Conservation (phyloP, 2,329 filamentous ascomycete genomes). For the Calonectria pseudoturangicola region DNA sequence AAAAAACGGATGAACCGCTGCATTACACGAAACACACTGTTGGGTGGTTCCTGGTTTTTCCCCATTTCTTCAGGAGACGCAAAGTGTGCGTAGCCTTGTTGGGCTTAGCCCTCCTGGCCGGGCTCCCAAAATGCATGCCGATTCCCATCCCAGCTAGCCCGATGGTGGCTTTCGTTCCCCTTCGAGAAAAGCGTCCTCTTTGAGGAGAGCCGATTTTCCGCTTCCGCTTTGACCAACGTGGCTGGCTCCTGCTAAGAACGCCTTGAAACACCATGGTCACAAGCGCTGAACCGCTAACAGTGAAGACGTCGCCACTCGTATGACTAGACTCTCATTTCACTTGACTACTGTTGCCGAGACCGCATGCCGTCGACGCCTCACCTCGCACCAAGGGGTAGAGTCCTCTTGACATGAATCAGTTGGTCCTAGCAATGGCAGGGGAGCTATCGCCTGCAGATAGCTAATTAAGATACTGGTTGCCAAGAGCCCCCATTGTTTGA, state of each 20-base stretch:
- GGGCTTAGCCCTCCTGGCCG: background rate
- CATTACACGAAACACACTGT: background rate
- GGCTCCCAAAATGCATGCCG: background rate
- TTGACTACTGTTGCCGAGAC: background rate
- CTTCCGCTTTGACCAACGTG: conserved; percentile 11
- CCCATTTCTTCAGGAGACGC: conserved; percentile 19
- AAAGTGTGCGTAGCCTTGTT: background rate
- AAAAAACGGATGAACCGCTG: background rate
- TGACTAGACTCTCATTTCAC: background rate
- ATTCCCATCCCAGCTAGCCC: background rate
- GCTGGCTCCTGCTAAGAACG: conserved; percentile 15
- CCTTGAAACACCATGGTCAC: conserved; percentile 8
- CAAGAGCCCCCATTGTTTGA: conserved; percentile 14
- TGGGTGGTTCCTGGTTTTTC: background rate
- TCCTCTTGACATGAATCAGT: background rate
- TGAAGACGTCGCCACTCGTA: background rate
- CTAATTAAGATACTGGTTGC: conserved; percentile 11
- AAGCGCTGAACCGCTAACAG: conserved; percentile 1
- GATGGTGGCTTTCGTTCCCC: background rate
- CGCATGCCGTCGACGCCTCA: background rate
- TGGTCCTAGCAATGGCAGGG: background rate
- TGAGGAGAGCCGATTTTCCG: background rate
- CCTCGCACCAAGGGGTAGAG: background rate
- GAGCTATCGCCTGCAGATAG: background rate
- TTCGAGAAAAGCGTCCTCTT: background rate